Percentiles rank a stretch among this genome's conserved stretches.
These are phyloP conservation scores for Leccinum huronense DNA, from an alignment of 1,284 basidiomycete genomes.

Conservation along the genomic window DNA sequence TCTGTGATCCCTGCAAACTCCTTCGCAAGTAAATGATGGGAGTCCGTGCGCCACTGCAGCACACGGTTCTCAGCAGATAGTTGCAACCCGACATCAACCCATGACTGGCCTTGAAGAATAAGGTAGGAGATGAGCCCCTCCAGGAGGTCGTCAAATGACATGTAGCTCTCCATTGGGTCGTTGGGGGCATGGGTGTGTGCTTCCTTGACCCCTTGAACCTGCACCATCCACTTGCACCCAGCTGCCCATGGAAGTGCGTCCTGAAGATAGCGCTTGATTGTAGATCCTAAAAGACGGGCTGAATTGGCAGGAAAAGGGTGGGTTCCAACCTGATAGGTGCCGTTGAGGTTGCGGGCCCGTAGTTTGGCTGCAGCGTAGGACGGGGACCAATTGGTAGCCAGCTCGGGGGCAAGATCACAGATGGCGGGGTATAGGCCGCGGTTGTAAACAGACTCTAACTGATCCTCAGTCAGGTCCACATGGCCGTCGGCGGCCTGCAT, in stretches of 20 bases:
- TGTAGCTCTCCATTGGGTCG: background rate
- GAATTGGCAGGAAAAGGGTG: constrained; percentile 9
- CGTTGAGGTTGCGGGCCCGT: constrained; percentile 6
- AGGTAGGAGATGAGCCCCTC: background rate
- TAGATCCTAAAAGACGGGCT: constrained; percentile 1
- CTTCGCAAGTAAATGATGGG: constrained; percentile 8
- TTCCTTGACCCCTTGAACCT: constrained; percentile 16
- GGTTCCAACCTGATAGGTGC: constrained; percentile 9
- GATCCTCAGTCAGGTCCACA: background rate
- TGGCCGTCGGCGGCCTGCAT: constrained; percentile 3
- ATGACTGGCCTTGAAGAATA: constrained; percentile 6
- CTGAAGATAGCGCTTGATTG: background rate
- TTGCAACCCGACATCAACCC: constrained; percentile 12
- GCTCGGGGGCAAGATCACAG: constrained; percentile 6
- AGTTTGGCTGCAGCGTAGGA: constrained; percentile 8
- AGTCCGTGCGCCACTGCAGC: constrained; percentile 11
- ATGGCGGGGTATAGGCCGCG: constrained; percentile 8
- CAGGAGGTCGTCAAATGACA: background rate
- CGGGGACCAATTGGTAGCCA: constrained; percentile 14
- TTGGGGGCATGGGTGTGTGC: constrained; percentile 4
- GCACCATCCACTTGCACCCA: constrained; percentile 13
- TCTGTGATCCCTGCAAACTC: constrained; percentile 1
- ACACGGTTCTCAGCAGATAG: constrained; percentile 6
- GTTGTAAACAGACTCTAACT: constrained; percentile 4
- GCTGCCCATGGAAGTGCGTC: constrained; percentile 3